These are phyloP conservation scores for Daldinia eschscholtzii DNA, from an alignment of 2,329 filamentous ascomycete genomes.

Conservation along the genomic window DNA sequence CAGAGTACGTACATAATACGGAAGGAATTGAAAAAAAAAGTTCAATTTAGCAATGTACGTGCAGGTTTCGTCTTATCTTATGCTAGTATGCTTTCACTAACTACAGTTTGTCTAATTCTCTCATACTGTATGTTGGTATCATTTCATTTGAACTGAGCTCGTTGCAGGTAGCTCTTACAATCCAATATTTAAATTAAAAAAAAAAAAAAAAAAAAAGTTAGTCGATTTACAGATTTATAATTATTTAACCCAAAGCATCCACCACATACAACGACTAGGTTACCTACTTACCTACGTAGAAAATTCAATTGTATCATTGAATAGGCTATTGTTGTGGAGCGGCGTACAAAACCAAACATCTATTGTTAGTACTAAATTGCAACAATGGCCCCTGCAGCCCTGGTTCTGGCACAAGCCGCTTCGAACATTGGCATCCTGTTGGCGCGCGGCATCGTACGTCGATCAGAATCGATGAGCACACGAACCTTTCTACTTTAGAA, in stretches of 20 bases:
- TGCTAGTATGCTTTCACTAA: not conserved
- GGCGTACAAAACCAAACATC: not conserved
- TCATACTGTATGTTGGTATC: not conserved
- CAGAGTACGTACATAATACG: not conserved
- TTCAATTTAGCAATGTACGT: not conserved
- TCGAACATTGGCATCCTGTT: constrained; percentile 20
- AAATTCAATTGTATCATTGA: not conserved
- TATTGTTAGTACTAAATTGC: not conserved
- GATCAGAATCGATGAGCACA: constrained; percentile 28
- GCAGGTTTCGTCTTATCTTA: not conserved
- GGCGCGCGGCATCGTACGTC: constrained; percentile 33
- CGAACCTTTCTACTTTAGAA: constrained; percentile 19
- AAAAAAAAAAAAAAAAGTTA: too few species aligned
- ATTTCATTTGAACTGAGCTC: not conserved
- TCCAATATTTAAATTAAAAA: too few species aligned
- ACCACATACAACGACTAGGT: too few species aligned
- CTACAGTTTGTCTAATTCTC: not conserved
- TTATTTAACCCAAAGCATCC: too few species aligned
- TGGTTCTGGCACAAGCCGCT: not conserved
- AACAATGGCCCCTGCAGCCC: not conserved
- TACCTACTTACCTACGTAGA: not conserved
- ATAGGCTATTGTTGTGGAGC: not conserved
- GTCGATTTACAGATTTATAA: too few species aligned
- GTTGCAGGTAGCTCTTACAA: too few species aligned
- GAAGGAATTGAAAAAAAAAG: not conserved